Percentiles rank a stretch among this genome's conserved stretches.
Evolutionary conservation across 2,329 filamentous ascomycete species (phyloP).

Genomic region (Trichoderma aggressivum): DNA sequence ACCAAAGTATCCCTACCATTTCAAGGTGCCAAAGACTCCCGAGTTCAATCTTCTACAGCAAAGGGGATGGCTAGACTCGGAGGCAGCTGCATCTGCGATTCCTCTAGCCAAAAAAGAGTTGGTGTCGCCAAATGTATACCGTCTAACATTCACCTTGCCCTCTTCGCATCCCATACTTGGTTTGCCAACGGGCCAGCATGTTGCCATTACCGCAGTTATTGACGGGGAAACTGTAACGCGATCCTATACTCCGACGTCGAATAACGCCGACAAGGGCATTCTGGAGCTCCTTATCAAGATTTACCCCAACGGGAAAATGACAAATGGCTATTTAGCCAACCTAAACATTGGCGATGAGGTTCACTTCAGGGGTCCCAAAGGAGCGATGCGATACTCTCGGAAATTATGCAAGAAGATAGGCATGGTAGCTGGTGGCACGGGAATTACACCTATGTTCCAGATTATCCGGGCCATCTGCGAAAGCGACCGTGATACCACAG

Average conservation of each 20-base stretch:
- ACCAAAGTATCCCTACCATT: neutral
- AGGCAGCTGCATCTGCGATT: neutral
- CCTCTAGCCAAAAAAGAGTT: neutral
- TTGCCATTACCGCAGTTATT: neutral
- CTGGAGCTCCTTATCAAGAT: slow-evolving; percentile 51
- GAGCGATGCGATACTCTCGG: slow-evolving; percentile 23
- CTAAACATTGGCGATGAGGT: slow-evolving; percentile 49
- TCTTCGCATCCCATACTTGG: neutral
- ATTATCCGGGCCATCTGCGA: slow-evolving; percentile 62
- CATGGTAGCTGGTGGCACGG: slow-evolving; percentile 50
- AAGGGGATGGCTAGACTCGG: neutral
- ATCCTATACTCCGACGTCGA: slow-evolving; percentile 76
- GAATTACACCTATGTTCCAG: slow-evolving; percentile 42
- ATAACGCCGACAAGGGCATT: slow-evolving; percentile 40
- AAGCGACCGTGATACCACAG: slow-evolving; percentile 53
- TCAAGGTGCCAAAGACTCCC: neutral
- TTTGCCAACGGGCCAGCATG: neutral
- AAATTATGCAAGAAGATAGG: slow-evolving; percentile 41
- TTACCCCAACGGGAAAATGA: slow-evolving; percentile 49
- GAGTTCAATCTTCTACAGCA: neutral
- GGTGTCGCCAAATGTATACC: neutral
- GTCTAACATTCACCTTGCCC: neutral
- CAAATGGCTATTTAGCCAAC: slow-evolving; percentile 40
- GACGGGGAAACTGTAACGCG: slow-evolving; percentile 49
- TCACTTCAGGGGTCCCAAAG: slow-evolving; percentile 54